Conservation (phyloP, 208 protist species). For the Acanthamoeba castellanii region DNA sequence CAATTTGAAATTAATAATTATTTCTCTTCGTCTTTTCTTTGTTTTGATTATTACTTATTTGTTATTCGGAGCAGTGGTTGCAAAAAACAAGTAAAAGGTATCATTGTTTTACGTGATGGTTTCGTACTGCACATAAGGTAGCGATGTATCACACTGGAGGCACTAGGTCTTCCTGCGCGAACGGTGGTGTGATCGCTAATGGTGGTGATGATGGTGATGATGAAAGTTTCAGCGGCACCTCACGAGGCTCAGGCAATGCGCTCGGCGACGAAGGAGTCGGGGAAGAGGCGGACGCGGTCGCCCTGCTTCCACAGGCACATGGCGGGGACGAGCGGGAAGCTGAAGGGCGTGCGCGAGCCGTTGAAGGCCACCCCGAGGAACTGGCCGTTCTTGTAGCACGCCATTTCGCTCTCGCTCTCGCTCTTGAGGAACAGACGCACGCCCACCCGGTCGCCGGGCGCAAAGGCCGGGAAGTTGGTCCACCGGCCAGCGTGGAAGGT, state of each 20-base stretch:
- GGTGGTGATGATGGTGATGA: neutral
- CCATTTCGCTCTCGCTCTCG: conserved; percentile 31
- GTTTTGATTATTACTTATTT: too few species aligned
- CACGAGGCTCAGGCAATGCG: neutral
- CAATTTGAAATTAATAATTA: too few species aligned
- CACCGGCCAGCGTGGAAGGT: conserved; percentile 28
- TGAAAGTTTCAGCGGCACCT: too few species aligned
- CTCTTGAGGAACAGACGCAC: conserved; percentile 19
- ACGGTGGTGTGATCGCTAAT: neutral
- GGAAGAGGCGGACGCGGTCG: conserved; percentile 16
- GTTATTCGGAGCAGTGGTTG: too few species aligned
- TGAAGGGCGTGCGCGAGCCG: conserved; percentile 1
- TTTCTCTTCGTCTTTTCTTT: too few species aligned
- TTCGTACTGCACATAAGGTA: too few species aligned
- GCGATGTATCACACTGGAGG: too few species aligned
- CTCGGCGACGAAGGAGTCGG: conserved; percentile 47
- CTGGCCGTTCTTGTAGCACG: conserved; percentile 52
- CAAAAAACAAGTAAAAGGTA: too few species aligned
- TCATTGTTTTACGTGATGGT: too few species aligned
- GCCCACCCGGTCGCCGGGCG: conserved; percentile 27
- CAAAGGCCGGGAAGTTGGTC: conserved; percentile 49
- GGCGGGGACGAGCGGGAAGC: conserved; percentile 35
- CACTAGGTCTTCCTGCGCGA: too few species aligned
- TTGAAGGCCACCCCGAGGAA: conserved; percentile 56
- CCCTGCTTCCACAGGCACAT: conserved; percentile 31